Base-by-base conservation (phyloP, 352 stramenopile species). In the Aphanomyces invadans region DNA sequence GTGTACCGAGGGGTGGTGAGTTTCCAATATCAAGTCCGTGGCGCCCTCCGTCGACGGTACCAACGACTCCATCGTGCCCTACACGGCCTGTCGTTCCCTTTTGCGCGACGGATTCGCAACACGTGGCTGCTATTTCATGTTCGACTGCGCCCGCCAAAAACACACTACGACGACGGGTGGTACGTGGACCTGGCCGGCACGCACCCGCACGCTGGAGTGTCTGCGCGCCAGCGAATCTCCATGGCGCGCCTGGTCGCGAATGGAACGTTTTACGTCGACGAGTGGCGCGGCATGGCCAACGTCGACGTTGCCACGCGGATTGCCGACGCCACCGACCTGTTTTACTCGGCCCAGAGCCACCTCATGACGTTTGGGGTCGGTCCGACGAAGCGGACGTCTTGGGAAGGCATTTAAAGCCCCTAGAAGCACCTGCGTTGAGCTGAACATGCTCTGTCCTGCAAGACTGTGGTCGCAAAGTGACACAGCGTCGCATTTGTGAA, bases 341-440 rank as follows among this genome's bases (percentile, higher is more conserved):
- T 67, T 49, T 67, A 67, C 32, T 67, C 60, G 31, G 49, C 60
- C 0, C 60, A 67, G 32, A 67, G 44, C 39, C 29, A 57, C 9
- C 26, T 67, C 60, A 29, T 67, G 19, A 44, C 60, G 15, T 67
- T 67, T 29, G 36, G n/a, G 23, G 39, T 67, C 15, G 21, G 15
- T 2, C 45, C 29, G 17, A 9, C 15, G 36, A 42, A 42, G 15
- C 7, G 7, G 7, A 42, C 36, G 36, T 7, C 36, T 7, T 42
- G 36, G 36, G 7, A 42, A 42, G 36, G 36, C 7, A 42, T 42
- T 15, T 42, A 7, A 42, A n/a, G n/a, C n/a, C n/a, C n/a, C n/a
- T n/a, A n/a, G n/a, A n/a, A n/a, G n/a, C n/a, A n/a, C n/a, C n/a
- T n/a, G n/a, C n/a, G n/a, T n/a, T n/a, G n/a, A n/a, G n/a, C n/a